A percentile compares a stretch with the other conserved stretches of the same genome.
Evolutionary conservation across 1,139 yeast genomes (phyloP).

Genomic region (Candida sanyaensis): DNA sequence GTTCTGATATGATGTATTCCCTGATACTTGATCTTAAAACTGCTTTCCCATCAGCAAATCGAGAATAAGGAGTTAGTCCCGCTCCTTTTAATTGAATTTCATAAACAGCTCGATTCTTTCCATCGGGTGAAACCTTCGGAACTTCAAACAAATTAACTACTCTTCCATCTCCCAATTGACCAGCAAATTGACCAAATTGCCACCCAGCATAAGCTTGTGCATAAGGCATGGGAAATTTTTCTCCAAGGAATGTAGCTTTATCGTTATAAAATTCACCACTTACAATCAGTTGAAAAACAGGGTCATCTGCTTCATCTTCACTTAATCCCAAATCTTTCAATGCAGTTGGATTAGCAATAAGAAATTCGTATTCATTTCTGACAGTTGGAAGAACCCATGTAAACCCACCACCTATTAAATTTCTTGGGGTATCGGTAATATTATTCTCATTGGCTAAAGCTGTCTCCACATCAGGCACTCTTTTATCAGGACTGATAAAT

Average conservation of each 20-base stretch:
- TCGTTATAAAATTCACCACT: conserved; percentile 56
- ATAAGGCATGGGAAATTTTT: conserved; percentile 67
- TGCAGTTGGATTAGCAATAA: conserved; percentile 64
- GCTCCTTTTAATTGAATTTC: conserved; percentile 90
- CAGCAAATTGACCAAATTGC: conserved; percentile 96
- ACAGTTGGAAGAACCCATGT: conserved; percentile 70
- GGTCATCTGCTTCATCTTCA: conserved; percentile 28
- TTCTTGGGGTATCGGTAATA: conserved; percentile 55
- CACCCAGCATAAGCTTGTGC: conserved; percentile 94
- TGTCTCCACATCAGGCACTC: conserved; percentile 50
- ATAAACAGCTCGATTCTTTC: conserved; percentile 34
- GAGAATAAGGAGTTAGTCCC: conserved; percentile 86
- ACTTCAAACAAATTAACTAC: conserved; percentile 80
- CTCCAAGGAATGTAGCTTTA: conserved; percentile 27
- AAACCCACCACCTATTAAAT: conserved; percentile 63
- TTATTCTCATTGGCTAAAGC: conserved; percentile 46
- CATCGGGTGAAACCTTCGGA: conserved; percentile 31
- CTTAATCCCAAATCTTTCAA: conserved; percentile 60
- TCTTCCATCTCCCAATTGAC: conserved; percentile 95
- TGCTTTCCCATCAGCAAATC: conserved; percentile 98
- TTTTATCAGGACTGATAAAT: conserved; percentile 58
- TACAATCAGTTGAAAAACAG: conserved; percentile 55
- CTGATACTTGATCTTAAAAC: conserved; percentile 84
- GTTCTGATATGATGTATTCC: conserved; percentile 85
- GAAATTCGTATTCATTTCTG: conserved; percentile 53